Evolutionary conservation across 192 early-diverging fungal genomes (phyloP), one percentile per base, ranked within the genome.

Genomic region (Coemansia sp.): DNA sequence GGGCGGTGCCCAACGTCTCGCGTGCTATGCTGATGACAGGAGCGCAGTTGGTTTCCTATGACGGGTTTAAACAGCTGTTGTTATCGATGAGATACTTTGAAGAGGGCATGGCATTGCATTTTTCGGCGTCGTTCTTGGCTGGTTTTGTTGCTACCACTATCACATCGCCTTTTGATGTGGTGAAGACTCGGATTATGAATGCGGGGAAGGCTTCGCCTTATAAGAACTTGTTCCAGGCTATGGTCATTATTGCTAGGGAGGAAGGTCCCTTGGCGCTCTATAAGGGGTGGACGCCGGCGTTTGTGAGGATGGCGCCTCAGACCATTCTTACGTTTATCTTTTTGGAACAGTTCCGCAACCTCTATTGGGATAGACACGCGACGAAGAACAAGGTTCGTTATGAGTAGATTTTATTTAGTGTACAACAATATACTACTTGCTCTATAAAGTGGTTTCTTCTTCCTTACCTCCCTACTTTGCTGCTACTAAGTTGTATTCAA

Each of bases 181-280:
- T 95, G 62, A 95, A 95, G 70, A 92, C 93, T 1, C 86, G 93
- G 26, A 85, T 92, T 56, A 95, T 95, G 93, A 92, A 90, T 64
- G 86, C 85, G 58, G 84, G 70, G 25, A 70, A 59, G 20, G 76
- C 73, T 9, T 75, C 76, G 53, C 72, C 69, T 23, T 72, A 74
- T 56, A 61, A 48, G 43, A 70, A 66, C 21, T 35, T 75, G 23
- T 20, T 72, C 47, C 80, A 79, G 45, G 74, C 82, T 47, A 43
- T 88, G 67, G 76, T 80, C 10, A 62, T 75, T 36, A 92, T 89
- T 42, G 83, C 87, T 23, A 78, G 75, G 57, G 66, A 70, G 25
- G 93, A 95, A 81, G 93, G 93, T 9, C 45, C 84, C 0, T 11
- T 62, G 13, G 89, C 87, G 9, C 63, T 95, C 36, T 95, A 92